A percentile compares a stretch with the other conserved stretches of the same genome.
Conservation (phyloP, 129 eudicot species). For the Lactuca saligna region DNA sequence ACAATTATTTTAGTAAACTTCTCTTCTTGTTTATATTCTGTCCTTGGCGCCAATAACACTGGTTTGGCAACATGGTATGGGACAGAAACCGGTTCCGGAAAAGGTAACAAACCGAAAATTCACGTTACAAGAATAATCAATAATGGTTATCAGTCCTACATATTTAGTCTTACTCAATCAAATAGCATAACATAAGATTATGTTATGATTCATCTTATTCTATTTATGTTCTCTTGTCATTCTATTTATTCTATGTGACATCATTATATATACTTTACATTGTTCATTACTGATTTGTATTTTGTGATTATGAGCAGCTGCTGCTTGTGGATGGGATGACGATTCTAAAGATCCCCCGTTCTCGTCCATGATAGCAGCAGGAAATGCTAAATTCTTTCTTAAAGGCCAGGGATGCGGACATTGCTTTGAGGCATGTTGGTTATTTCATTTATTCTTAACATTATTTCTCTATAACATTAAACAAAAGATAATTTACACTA, state of each 20-base stretch:
- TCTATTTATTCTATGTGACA: neutral
- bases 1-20: neutral
- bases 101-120: conserved; percentile 19
- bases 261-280: neutral
- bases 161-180: too few relatives aligned
- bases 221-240: too few relatives aligned
- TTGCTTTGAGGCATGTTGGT: conserved; percentile 18
- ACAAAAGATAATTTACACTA: neutral
- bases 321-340: conserved; percentile 30
- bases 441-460: neutral
- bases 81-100: conserved; percentile 11
- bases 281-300: neutral
- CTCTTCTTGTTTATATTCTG: conserved; percentile 3
- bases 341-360: conserved; percentile 23
- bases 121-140: neutral
- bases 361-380: conserved; percentile 26
- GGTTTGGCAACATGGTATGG: conserved; percentile 42
- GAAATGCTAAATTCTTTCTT: conserved; percentile 25
- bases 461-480: neutral
- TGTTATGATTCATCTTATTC: too few relatives aligned
- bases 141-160: neutral
- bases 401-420: conserved; percentile 32
- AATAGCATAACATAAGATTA: too few relatives aligned
- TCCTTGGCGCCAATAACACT: neutral
- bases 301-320: conserved; percentile 4